Evolutionary conservation across 2,329 filamentous ascomycete species (phyloP), one percentile per base, ranked within the genome.

Genomic region (Arachnomyces sp.): DNA sequence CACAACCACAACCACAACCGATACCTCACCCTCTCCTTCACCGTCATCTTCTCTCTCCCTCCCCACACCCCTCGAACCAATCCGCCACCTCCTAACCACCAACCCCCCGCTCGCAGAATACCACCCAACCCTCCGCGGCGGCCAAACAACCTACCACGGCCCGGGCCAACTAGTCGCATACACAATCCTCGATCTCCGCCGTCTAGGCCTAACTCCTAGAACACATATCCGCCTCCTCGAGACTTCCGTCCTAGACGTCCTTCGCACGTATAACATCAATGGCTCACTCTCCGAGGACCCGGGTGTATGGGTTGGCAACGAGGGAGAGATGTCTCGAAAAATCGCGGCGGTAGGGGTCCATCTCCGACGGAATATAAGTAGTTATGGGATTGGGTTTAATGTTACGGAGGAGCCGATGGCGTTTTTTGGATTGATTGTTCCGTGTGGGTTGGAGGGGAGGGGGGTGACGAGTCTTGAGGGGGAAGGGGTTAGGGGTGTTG

Each of bases 311-410:
- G 72, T 82, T 44, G 47, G 42, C 44, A 49, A 33, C 33, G 16
- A 44, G 28, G 38, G 42, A 13, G 54, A 57, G 0, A 65, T 35
- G 6, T 33, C 40, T 42, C 71, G 74, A 52, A 98, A 96, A 69
- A 88, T 98, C 51, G 86, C 87, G 1, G 88, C 89, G 0, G 69
- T 96, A 31, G 92, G 92, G 1, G 86, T 98, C n/a, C 89, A 96
- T 66, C 74, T 95, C 47, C 72, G 88, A 11, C 72, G 90, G 34
- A 81, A 93, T 62, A 75, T 96, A 29, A 88, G 82, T 16, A 86
- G 82, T 45, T 84, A 93, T 60, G 92, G 92, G 5, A 73, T 94
- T 28, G 89, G 86, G 2, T 59, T 95, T 39, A 69, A 69, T 51
- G 60, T 69, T 4, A 67, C 63, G 2, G 53, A 66, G 34, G 61